Base-by-base conservation (phyloP, 139 green algal genomes). In the Mesostigma viride region DNA sequence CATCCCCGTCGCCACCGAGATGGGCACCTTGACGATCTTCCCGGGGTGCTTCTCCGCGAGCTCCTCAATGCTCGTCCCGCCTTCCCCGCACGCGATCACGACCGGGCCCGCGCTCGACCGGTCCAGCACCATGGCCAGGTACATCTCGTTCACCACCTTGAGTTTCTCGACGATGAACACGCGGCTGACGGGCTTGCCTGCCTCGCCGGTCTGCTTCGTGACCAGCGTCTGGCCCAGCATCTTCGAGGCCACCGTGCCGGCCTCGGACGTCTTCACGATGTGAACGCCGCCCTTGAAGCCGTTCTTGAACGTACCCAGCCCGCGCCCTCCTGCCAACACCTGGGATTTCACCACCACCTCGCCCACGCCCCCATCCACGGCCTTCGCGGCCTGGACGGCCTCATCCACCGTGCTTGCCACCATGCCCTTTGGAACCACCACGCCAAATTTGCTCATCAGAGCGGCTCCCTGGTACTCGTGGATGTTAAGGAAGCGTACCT, bases 91-190 rank as follows among this genome's bases (percentile, higher is more conserved):
- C 28, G 76, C 78, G 34, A 84, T 84, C 11, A 82, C 68, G 59
- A 84, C 64, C 24, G 75, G 72, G 56, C 76, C 73, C 22, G 77
- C 76, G 2, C 62, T 88, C 36, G 77, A 81, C 26, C 93, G 76
- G 82, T 99, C 93, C 26, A 98, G 82, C 58, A 95, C 73, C 67
- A 99, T 93, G 22, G 92, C 93, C 82, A 99, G 96, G 77, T 99
- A 99, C 91, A 97, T 98, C 78, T 99, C 93, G 1, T 88, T 87
- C 45, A 72, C 78, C 22, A 99, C 76, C 71, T 90, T 81, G 88
- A 98, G 91, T 76, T 95, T 97, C 32, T 82, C 66, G 3, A 88
- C 91, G 0, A 99, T 67, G 58, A 89, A 92, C 53, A 83, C 68
- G 65, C 86, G 94, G 83, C 96, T 96, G 24, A 99, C 91, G 0